Evolutionary conservation across 1,139 yeast genomes (phyloP), one percentile per base, ranked within the genome.

Genomic region (Blastobotrys malaysiensis): DNA sequence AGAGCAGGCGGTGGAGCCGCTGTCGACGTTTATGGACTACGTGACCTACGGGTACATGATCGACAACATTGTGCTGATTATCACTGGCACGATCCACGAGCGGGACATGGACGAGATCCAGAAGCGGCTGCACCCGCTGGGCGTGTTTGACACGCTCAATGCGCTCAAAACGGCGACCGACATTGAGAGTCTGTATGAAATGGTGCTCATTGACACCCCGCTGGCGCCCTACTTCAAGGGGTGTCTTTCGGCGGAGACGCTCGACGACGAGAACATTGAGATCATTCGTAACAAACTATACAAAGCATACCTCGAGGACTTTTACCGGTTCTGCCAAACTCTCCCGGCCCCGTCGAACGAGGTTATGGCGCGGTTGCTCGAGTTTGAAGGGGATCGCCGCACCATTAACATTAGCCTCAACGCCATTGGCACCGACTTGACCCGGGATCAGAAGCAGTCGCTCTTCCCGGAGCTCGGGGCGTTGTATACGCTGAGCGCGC

Each of bases 131-230:
- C 96, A 93, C 69, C 99, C 99, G 1, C 77, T 95, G 62, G 99
- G 99, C 46, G 90, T 97, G 97, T 95, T 95, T 69, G 99, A 93
- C 65, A 93, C 98, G 3, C 80, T 95, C 63, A 99, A 99, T 26
- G 93, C 99, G 0, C 78, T 95, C 59, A 83, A 95, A 9, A 95
- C 91, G 53, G 97, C 98, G 47, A 89, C 97, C 2, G 98, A 91
- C 70, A 83, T 93, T 57, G 97, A 90, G 65, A 84, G 95, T 44
- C 79, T 95, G 64, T 93, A 93, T 73, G 87, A 86, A 67, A 88
- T 96, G 1, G 99, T 95, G n/a, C 78, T 95, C 60, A 87, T 93
- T 55, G 99, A 95, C 72, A 93, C 99, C 9, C 99, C 99, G 9
- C 79, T 95, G 68, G 98, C 99, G 0, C 96, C 97, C 46, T 95